Evolutionary conservation across 2,329 filamentous ascomycete genomes (phyloP), one percentile per base, ranked within the genome.

Genomic region (Pseudogymnoascus sp.): DNA sequence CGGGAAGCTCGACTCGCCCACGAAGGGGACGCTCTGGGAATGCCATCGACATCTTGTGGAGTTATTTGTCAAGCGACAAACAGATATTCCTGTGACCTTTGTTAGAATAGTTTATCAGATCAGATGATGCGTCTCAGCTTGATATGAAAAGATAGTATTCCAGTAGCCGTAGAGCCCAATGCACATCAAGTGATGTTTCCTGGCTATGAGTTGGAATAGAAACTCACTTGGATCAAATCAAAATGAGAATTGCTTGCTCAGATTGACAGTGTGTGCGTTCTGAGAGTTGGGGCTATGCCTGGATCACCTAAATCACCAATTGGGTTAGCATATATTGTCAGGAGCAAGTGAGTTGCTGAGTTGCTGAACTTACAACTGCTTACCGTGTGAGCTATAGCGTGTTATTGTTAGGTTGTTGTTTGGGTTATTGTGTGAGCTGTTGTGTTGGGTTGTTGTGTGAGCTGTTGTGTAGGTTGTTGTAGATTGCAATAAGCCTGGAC

Each of bases 1-100:
- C 51, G 0, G 51, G 51, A 5, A 57, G 51, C 10, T 57, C 51
- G 1, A 57, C 51, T 34, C 51, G 51, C 28, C 51, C 51, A 57
- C 16, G 51, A 57, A 57, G 51, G 51, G 51, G 51, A 57, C 51
- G 51, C 51, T 57, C 51, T 57, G 51, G 28, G 14, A 57, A 57
- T 21, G 28, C 51, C 51, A 19, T 57, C 14, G 51, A 57, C 16
- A 57, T 57, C 10, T 57, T 57, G 51, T 3, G 2, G 16, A 36
- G 28, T 2, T 57, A n/a, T 57, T 57, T 57, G 28, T 34, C 28
- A 14, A 10, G 28, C n/a, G 28, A 36, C 51, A 57, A 57, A 21
- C 51, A 57, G 16, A 28, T 13, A 21, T 16, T 34, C 28, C 51
- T 57, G 28, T 36, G 28, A 6, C 13, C 19, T 19, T 34, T 6